A percentile compares a stretch with the other conserved stretches of the same genome.
These are phyloP conservation scores for Didymella segeticola DNA, from an alignment of 2,329 filamentous ascomycete genomes.

Conservation along the genomic window DNA sequence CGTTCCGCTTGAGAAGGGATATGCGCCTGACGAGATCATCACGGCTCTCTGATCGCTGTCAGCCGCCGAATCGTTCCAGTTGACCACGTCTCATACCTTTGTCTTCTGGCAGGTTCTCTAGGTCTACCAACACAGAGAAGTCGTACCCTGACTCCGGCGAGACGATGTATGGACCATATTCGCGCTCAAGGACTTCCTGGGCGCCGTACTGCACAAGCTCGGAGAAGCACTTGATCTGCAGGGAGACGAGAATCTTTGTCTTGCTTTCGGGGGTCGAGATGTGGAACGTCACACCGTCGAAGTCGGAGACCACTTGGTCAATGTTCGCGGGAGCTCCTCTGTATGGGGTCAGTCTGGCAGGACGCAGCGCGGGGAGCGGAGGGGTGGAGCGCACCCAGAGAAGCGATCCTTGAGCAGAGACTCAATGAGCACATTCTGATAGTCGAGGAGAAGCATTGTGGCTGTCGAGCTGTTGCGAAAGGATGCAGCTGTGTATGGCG, in stretches of 20 bases:
- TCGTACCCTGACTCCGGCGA: constrained; percentile 89
- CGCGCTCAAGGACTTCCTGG: constrained; percentile 86
- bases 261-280: constrained; percentile 95
- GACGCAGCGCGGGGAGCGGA: constrained; percentile 38
- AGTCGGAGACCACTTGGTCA: constrained; percentile 98
- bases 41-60: constrained; percentile 69
- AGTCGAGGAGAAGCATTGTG: constrained; percentile 90
- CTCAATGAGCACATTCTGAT: constrained; percentile 98
- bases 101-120: constrained; percentile 83
- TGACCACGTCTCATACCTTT: constrained; percentile 62
- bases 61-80: constrained; percentile 18
- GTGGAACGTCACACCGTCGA: constrained; percentile 98
- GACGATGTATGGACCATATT: constrained; percentile 93
- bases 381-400: constrained; percentile 68
- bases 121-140: constrained; percentile 89
- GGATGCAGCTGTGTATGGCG: constrained; percentile 22
- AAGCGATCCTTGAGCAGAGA: constrained; percentile 95
- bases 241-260: constrained; percentile 91
- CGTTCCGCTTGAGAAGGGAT: constrained; percentile 93
- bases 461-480: constrained; percentile 17
- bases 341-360: constrained; percentile 44
- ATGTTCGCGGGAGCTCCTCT: constrained; percentile 87
- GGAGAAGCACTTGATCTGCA: constrained; percentile 91
- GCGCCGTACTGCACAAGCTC: constrained; percentile 95
- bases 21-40: constrained; percentile 88